Evolutionary conservation across 2,329 filamentous ascomycete species (phyloP).

Genomic region (Arthrocladium fulminans): DNA sequence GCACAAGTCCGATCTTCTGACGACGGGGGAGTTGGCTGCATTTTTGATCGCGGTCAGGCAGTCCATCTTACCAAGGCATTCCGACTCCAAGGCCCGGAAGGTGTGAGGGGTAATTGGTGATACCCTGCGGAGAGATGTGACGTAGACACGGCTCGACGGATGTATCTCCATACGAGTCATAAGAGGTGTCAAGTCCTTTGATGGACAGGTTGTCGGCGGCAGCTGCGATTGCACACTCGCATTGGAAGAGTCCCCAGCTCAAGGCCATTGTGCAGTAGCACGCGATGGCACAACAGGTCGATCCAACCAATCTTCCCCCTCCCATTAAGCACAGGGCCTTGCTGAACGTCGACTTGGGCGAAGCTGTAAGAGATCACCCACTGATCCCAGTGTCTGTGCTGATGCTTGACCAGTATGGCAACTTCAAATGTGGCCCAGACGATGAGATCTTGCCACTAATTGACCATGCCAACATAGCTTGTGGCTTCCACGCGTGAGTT

Average conservation of each 20-base stretch:
- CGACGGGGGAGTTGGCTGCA: too few relatives aligned
- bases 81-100: too few relatives aligned
- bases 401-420: conserved; percentile 31
- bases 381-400: background rate
- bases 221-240: too few relatives aligned
- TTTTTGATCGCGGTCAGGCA: too few relatives aligned
- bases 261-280: background rate
- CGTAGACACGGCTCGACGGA: too few relatives aligned
- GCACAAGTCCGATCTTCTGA: background rate
- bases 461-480: conserved; percentile 55
- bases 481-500: conserved; percentile 44
- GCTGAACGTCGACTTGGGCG: conserved; percentile 41
- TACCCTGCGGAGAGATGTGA: too few relatives aligned
- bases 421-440: conserved; percentile 46
- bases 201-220: too few relatives aligned
- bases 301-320: conserved; percentile 14
- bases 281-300: conserved; percentile 14
- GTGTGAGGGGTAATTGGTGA: too few relatives aligned
- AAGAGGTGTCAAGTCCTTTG: too few relatives aligned
- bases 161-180: too few relatives aligned
- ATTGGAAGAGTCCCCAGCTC: too few relatives aligned
- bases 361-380: conserved; percentile 27
- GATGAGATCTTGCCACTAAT: conserved; percentile 53
- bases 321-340: conserved; percentile 45
- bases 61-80: too few relatives aligned